Conservation (phyloP, 2,329 filamentous ascomycete species). For the Sarocladium strictum region DNA sequence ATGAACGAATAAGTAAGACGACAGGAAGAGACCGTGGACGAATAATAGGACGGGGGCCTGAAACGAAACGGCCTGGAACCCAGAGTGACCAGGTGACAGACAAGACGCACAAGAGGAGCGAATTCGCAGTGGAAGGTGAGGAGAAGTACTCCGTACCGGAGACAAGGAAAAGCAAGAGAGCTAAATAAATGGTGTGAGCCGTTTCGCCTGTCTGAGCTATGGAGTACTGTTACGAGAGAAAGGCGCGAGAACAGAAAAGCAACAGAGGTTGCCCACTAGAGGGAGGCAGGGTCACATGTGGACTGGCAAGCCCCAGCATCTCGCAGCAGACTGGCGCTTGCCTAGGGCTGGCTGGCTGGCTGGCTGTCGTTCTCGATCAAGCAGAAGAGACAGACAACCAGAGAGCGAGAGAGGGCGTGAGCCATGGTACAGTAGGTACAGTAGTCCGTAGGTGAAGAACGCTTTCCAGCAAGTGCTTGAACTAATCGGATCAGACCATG, state of each 20-base stretch:
- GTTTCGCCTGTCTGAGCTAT: background rate
- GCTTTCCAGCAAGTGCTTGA: no score
- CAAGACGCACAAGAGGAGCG: background rate
- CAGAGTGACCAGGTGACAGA: background rate
- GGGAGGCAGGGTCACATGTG: background rate
- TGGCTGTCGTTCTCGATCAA: background rate
- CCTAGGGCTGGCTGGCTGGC: no score
- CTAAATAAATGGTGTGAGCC: background rate
- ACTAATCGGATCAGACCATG: no score
- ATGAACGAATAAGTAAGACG: no score
- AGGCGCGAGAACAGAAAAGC: background rate
- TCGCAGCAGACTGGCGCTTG: no score
- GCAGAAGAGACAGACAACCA: no score
- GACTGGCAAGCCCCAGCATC: background rate
- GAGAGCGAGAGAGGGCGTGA: background rate
- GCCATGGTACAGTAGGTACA: no score
- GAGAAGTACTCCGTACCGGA: background rate
- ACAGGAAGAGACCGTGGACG: background rate
- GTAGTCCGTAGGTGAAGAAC: no score
- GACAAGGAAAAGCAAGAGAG: background rate
- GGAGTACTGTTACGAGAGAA: background rate
- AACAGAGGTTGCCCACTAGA: background rate
- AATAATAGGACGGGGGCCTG: background rate
- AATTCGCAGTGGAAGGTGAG: constrained; percentile 1
- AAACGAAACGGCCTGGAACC: background rate